phyloP scores from a whole-genome alignment of 257 asterid genomes.

The Galeopsis tetrahit region DNA sequence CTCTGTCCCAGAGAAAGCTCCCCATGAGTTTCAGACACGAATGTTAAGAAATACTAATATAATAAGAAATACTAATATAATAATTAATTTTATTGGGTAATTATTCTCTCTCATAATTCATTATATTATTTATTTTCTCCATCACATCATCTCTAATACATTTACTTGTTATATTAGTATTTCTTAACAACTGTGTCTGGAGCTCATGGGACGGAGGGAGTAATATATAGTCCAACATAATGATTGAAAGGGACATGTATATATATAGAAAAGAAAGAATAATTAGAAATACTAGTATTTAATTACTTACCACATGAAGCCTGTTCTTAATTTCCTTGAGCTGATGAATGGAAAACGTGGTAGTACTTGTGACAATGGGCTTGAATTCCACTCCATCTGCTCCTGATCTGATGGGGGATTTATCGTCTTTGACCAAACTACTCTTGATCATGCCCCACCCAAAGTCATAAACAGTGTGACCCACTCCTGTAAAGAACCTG shows the following conservation, averaged over 20 bases:
- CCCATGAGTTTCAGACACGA: too few species aligned
- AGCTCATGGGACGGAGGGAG: too few species aligned
- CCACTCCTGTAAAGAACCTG: slow-evolving; percentile 30
- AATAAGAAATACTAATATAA: too few species aligned
- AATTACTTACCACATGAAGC: slow-evolving; percentile 54
- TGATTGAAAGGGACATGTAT: not conserved
- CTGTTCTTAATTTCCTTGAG: slow-evolving; percentile 46
- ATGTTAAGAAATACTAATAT: too few species aligned
- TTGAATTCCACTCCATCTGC: slow-evolving; percentile 38
- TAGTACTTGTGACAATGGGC: slow-evolving; percentile 43
- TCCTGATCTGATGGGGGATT: slow-evolving; percentile 55
- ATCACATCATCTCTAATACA: too few species aligned
- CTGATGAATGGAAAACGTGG: slow-evolving; percentile 39
- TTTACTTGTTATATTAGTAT: too few species aligned
- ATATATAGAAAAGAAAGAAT: not conserved
- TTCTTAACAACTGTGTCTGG: too few species aligned
- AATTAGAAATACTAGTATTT: not conserved
- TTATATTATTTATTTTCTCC: too few species aligned
- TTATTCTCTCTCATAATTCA: too few species aligned
- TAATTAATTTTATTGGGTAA: too few species aligned
- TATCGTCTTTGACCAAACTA: slow-evolving; percentile 41
- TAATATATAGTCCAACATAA: not conserved
- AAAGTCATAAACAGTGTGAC: slow-evolving; percentile 43
- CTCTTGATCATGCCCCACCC: slow-evolving; percentile 49
- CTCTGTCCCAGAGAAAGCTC: too few species aligned